Conservation (phyloP, 352 stramenopile species). For the Achlya hypogyna region DNA sequence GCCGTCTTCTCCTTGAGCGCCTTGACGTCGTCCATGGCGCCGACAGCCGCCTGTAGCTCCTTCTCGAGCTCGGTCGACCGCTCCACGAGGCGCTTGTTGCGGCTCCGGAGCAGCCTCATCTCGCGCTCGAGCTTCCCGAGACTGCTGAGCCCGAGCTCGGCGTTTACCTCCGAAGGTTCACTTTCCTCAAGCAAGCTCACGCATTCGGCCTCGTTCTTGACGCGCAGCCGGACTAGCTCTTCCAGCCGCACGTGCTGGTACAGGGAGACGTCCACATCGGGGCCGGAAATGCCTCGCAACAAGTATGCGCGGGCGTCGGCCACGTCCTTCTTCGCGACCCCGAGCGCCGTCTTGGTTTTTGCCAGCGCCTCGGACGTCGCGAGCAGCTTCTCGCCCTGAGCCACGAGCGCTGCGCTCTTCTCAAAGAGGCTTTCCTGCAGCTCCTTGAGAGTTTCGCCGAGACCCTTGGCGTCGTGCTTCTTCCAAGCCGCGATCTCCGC, state of each 20-base stretch:
- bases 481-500: not conserved
- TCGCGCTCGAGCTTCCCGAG: conserved; percentile 57
- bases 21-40: conserved; percentile 45
- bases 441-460: conserved; percentile 21
- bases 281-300: conserved; percentile 45
- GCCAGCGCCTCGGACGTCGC: conserved; percentile 34
- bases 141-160: conserved; percentile 31
- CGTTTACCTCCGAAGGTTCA: not conserved
- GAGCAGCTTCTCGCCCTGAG: conserved; percentile 63
- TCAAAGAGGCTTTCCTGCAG: conserved; percentile 61
- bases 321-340: conserved; percentile 43
- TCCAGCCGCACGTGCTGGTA: conserved; percentile 64
- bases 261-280: conserved; percentile 36
- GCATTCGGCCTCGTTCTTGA: conserved; percentile 50
- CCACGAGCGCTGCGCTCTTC: conserved; percentile 65
- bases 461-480: not conserved
- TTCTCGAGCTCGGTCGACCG: conserved; percentile 39
- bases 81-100: conserved; percentile 59
- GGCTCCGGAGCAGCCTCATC: conserved; percentile 51
- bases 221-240: conserved; percentile 55
- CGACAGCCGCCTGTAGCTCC: conserved; percentile 41
- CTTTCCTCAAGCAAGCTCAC: conserved; percentile 37
- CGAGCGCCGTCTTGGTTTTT: conserved; percentile 34
- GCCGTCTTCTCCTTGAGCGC: conserved; percentile 65
- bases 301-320: conserved; percentile 36